phyloP scores from a whole-genome alignment of 352 stramenopile species.

The Globisporangium canariense region DNA sequence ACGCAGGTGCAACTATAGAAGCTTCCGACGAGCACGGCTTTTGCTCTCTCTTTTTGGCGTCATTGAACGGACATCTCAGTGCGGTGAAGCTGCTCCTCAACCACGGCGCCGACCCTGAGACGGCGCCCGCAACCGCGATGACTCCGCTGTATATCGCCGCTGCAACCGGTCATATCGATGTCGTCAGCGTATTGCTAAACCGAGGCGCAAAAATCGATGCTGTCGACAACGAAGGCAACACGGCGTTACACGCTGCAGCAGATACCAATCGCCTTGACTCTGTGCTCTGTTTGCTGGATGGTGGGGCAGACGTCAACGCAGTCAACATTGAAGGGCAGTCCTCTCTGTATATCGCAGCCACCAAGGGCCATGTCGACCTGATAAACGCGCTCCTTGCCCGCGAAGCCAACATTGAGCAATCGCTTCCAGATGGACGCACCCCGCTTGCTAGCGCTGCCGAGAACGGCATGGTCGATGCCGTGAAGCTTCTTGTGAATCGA shows the following conservation, averaged over 20 bases:
- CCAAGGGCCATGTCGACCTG: background rate
- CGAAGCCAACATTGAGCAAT: background rate
- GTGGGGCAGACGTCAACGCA: background rate
- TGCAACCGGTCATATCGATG: background rate
- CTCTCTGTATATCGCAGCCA: background rate
- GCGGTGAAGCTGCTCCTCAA: background rate
- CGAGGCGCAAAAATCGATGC: background rate
- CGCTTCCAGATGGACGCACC: too few species aligned
- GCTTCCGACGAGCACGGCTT: background rate
- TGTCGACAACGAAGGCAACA: background rate
- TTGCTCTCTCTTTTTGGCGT: background rate
- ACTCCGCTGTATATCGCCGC: background rate
- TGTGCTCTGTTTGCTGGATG: background rate
- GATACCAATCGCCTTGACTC: background rate
- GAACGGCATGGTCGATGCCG: background rate
- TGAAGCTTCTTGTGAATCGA: background rate
- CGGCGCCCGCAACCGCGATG: background rate
- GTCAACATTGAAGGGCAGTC: background rate
- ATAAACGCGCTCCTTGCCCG: background rate
- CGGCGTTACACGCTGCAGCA: background rate
- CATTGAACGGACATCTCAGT: background rate
- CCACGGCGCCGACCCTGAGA: background rate
- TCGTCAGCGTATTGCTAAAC: background rate
- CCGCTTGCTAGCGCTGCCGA: background rate
- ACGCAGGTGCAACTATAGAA: background rate